Percentiles rank a stretch among this genome's conserved stretches.
Conservation (phyloP, 2,329 filamentous ascomycete species). For the Fusarium euwallaceae region DNA sequence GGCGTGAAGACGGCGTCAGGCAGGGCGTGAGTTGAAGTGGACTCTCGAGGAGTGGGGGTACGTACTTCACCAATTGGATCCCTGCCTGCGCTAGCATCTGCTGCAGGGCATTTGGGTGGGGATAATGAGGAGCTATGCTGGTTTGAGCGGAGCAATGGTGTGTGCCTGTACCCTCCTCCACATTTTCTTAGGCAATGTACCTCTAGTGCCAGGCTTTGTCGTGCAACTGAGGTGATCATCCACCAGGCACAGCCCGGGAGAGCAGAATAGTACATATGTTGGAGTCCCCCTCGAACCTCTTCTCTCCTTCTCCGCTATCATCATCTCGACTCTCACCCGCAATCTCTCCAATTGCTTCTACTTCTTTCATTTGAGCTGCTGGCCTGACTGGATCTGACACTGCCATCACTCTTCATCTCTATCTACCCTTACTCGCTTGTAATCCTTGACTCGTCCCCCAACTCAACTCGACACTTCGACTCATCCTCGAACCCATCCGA, state of each 20-base stretch:
- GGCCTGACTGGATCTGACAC: conserved; percentile 30
- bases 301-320: conserved; percentile 35
- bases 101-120: conserved; percentile 47
- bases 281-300: conserved; percentile 42
- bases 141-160: conserved; percentile 42
- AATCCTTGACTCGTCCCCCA: conserved; percentile 31
- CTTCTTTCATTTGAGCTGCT: conserved; percentile 30
- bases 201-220: conserved; percentile 42
- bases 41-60: conserved; percentile 24
- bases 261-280: conserved; percentile 47
- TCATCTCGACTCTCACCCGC: conserved; percentile 34
- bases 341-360: conserved; percentile 39
- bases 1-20: conserved; percentile 17
- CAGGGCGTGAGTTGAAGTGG: conserved; percentile 12
- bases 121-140: conserved; percentile 37
- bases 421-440: conserved; percentile 26
- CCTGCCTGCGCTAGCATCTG: conserved; percentile 41
- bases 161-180: conserved; percentile 47
- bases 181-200: conserved; percentile 49
- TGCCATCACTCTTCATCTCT: conserved; percentile 12
- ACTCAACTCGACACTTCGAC: conserved; percentile 13
- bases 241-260: conserved; percentile 47
- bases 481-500: conserved; percentile 27
- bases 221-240: conserved; percentile 45
- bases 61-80: conserved; percentile 36